Percentiles rank a stretch among this genome's conserved stretches.
Conservation (phyloP, 805 yeast genomes). For the Debaryomyces tyrocola region DNA sequence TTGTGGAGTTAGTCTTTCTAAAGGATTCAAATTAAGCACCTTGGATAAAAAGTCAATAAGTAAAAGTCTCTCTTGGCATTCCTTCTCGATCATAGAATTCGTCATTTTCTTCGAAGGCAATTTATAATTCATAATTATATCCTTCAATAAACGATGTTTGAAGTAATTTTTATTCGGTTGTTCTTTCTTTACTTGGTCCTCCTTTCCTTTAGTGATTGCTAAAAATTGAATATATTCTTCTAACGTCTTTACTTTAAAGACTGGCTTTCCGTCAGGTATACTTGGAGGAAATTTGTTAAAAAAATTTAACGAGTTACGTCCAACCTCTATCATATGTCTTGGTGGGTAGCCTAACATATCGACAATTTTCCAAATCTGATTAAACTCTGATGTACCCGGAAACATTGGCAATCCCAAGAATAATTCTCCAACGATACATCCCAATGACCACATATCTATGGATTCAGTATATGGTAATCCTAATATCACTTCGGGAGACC, state of each 20-base stretch:
- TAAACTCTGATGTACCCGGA: constrained; percentile 93
- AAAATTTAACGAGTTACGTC: constrained; percentile 75
- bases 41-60: constrained; percentile 79
- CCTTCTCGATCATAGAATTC: constrained; percentile 58
- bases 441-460: constrained; percentile 97
- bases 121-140: constrained; percentile 76
- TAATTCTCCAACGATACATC: constrained; percentile 88
- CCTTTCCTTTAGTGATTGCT: constrained; percentile 25
- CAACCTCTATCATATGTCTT: constrained; percentile 95
- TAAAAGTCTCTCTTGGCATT: constrained; percentile 67
- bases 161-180: constrained; percentile 86
- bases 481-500: constrained; percentile 91
- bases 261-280: constrained; percentile 26
- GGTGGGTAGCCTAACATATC: constrained; percentile 88
- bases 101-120: constrained; percentile 61
- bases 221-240: constrained; percentile 37
- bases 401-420: constrained; percentile 89
- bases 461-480: constrained; percentile 92
- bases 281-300: constrained; percentile 44
- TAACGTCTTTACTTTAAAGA: constrained; percentile 30
- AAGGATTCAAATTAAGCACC: constrained; percentile 79
- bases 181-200: constrained; percentile 45
- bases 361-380: constrained; percentile 80
- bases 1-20: constrained; percentile 96
- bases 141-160: constrained; percentile 59